Evolutionary conservation across 768 basidiomycete species (phyloP), one percentile per base, ranked within the genome.

Genomic region (Rickenella mellea): DNA sequence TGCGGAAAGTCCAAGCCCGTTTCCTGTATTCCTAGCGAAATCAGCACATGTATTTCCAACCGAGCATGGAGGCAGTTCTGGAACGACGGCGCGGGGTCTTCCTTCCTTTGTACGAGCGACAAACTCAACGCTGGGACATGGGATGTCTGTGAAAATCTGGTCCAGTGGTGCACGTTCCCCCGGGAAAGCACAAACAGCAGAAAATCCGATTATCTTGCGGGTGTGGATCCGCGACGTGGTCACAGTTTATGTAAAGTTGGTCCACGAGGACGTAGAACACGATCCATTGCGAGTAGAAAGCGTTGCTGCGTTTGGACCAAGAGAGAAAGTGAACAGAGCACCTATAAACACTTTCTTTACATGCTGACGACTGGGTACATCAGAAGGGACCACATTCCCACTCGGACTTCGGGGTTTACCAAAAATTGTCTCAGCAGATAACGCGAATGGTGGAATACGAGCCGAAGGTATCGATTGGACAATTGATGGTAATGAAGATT

Each of bases 301-400:
- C 42, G 68, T 83, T 32, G 69, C 76, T n/a, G 73, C 70, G 8
- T 83, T 86, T 56, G 84, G 81, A 5, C 77, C 85, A 19, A 66
- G 84, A 51, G 86, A 89, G 64, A 70, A 65, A 64, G 84, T 81
- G 48, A 40, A 67, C 15, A 14, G 12, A 22, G 27, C n/a, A 17
- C 33, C 3, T 11, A 32, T 7, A 32, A 32, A 32, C 30, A 14
- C 30, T 14, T 19, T 32, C n/a, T 32, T 19, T 14, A 19, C n/a
- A n/a, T n/a, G 30, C 20, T n/a, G 30, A 14, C 20, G 30, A 32
- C 20, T 32, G 20, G 20, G 9, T 27, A 12, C 24, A 37, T 9
- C 46, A 85, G 82, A 82, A 76, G 62, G 58, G 70, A 24, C 76
- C 79, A 3, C 80, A 86, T 55, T 76, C 75, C 12, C 76, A 83